Evolutionary conservation across 805 yeast species (phyloP).

Genomic region (Wickerhamiella azyma): DNA sequence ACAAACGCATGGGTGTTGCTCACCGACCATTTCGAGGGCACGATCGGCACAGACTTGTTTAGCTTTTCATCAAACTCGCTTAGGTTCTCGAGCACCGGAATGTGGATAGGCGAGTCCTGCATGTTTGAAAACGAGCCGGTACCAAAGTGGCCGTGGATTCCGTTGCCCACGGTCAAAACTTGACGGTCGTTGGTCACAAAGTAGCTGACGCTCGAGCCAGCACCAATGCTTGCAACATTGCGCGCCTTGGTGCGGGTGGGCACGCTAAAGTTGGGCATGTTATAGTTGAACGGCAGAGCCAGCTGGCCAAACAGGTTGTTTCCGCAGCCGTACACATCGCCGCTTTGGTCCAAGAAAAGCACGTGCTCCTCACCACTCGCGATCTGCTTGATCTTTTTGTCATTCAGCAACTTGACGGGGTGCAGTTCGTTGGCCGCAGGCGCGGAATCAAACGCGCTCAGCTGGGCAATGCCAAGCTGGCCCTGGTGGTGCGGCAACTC

Average conservation of each 20-base stretch:
- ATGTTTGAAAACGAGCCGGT: conserved; percentile 63
- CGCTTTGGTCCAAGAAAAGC: conserved; percentile 51
- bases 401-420: conserved; percentile 47
- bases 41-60: conserved; percentile 32
- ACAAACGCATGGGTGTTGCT: conserved; percentile 57
- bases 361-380: conserved; percentile 69
- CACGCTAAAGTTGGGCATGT: conserved; percentile 52
- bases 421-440: conserved; percentile 37
- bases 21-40: conserved; percentile 38
- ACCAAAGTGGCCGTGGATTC: conserved; percentile 78
- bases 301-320: conserved; percentile 74
- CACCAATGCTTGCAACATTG: conserved; percentile 34
- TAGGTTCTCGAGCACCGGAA: conserved; percentile 36
- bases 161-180: conserved; percentile 62
- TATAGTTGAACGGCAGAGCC: conserved; percentile 52
- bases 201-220: conserved; percentile 56
- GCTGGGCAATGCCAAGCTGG: conserved; percentile 70
- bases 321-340: conserved; percentile 76
- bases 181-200: conserved; percentile 25
- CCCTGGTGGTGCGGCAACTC: conserved; percentile 35
- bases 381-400: conserved; percentile 38
- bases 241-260: conserved; percentile 43
- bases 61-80: conserved; percentile 41
- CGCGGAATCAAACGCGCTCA: conserved; percentile 47
- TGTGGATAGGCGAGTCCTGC: conserved; percentile 48